These are phyloP conservation scores for Aspergillus nanangensis DNA, from an alignment of 495 filamentous ascomycete genomes.

Conservation along the genomic window DNA sequence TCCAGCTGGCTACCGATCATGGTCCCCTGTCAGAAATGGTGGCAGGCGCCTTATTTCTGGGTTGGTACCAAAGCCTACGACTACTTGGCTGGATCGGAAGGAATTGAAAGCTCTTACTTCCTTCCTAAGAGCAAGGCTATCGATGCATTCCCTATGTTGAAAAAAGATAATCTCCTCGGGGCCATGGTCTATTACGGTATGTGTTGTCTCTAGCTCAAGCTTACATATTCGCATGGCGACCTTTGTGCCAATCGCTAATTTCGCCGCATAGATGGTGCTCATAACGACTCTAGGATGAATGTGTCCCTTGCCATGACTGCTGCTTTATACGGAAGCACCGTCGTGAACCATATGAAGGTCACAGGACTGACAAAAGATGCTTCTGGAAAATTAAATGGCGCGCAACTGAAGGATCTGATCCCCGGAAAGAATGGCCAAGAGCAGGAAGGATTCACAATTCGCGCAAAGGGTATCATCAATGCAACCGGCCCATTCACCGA, in stretches of 20 bases:
- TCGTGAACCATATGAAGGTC: conserved; percentile 92
- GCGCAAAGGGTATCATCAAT: conserved; percentile 90
- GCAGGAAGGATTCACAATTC: conserved; percentile 64
- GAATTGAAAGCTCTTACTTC: conserved; percentile 97
- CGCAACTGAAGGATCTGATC: conserved; percentile 71
- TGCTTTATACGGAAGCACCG: conserved; percentile 85
- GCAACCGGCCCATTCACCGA: conserved; percentile 97
- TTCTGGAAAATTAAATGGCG: conserved; percentile 74
- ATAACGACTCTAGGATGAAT: conserved; percentile 99
- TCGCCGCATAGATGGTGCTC: conserved; percentile 66
- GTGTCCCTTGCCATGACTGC: conserved; percentile 94
- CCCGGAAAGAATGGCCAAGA: conserved; percentile 51
- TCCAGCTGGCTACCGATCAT: conserved; percentile 96
- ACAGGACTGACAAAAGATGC: conserved; percentile 77
- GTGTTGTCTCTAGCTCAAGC: too few species aligned
- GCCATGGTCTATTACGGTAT: conserved; percentile 92
- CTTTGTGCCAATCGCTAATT: conserved; percentile 10
- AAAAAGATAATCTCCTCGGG: conserved; percentile 76
- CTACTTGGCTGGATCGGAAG: conserved; percentile 89
- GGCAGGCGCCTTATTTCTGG: conserved; percentile 98
- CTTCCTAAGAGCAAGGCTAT: conserved; percentile 90
- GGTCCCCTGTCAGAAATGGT: conserved; percentile 94
- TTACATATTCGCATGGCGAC: neutral
- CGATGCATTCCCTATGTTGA: conserved; percentile 97
- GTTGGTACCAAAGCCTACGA: conserved; percentile 94